Base-by-base conservation (phyloP, 169 alveolate species). In the Theileria sp. region DNA sequence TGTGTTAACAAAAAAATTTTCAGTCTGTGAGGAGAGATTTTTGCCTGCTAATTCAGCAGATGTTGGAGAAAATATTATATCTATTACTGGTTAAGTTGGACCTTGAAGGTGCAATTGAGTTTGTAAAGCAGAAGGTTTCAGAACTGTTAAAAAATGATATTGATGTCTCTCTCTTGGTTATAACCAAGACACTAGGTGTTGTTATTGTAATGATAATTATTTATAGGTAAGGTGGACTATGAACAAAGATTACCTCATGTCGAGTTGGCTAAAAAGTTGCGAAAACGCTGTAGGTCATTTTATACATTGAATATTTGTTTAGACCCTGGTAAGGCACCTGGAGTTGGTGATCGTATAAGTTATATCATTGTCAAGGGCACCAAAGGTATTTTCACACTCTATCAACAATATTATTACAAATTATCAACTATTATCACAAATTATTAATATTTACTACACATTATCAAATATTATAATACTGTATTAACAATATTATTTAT, bases 291-390 rank as follows among this genome's bases (percentile, higher is more conserved):
- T 71, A 54, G 0, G 94, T 25, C 12, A n/a, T 28, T 9, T 34
- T 32, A 3, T 19, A 23, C 7, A 21, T n/a, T 30, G 38, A 13
- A 62, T 0, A 0, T 17, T 9, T 36, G 32, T 66, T 13, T 93
- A 81, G 99, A 97, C 77, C 97, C 98, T 10, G 97, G 97, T 15
- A 94, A 97, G 13, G 99, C 99, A 2, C 99, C 99, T 8, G 93
- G 93, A 54, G 96, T 97, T 4, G 99, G 99, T 15, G 99, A 98
- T 88, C 95, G 99, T 72, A 98, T 98, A 32, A 96, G 98, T 54
- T 98, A 95, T 87, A 97, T 96, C 13, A 96, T 97, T 21, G 93
- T 96, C 23, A 96, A 97, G 93, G 99, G 99, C 23, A 91, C 96
- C 30, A 96, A 96, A 86, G 98, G 86, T 70, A 73, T 21, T 19